Conservation (phyloP, 2,329 filamentous ascomycete genomes). For the Claviceps purpurea region DNA sequence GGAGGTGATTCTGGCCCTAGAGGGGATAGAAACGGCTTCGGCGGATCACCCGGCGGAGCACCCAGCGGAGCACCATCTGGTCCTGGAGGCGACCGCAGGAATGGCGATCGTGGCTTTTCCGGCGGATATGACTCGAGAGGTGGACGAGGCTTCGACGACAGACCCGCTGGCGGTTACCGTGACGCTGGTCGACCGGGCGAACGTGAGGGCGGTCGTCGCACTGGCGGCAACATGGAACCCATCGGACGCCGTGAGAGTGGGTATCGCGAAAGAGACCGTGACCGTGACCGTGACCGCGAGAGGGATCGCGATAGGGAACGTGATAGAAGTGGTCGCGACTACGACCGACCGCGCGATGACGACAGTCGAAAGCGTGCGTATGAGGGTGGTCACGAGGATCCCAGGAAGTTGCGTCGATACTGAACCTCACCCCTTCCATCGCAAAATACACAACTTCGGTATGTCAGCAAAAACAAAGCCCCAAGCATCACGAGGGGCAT, state of each 20-base stretch:
- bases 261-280: slow-evolving; percentile 36
- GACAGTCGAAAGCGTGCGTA: slow-evolving; percentile 55
- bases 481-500: neutral
- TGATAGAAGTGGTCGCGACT: slow-evolving; percentile 17
- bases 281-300: slow-evolving; percentile 36
- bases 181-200: slow-evolving; percentile 22
- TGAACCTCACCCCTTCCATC: slow-evolving; percentile 19
- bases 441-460: neutral
- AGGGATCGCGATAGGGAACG: slow-evolving; percentile 27
- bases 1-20: slow-evolving; percentile 25
- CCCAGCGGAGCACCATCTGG: slow-evolving; percentile 49
- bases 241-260: slow-evolving; percentile 54
- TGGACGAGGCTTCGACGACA: slow-evolving; percentile 47
- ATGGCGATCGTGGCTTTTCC: slow-evolving; percentile 28
- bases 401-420: slow-evolving; percentile 52
- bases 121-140: slow-evolving; percentile 40
- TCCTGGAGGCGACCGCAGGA: slow-evolving; percentile 33
- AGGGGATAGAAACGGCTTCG: slow-evolving; percentile 31
- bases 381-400: slow-evolving; percentile 72
- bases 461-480: neutral
- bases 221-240: slow-evolving; percentile 74
- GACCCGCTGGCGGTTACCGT: slow-evolving; percentile 32
- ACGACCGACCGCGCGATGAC: slow-evolving; percentile 44
- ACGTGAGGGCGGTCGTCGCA: slow-evolving; percentile 29
- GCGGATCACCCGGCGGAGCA: slow-evolving; percentile 28